Evolutionary conservation across 495 filamentous ascomycete genomes (phyloP).

Genomic region (Penicillium lividum): DNA sequence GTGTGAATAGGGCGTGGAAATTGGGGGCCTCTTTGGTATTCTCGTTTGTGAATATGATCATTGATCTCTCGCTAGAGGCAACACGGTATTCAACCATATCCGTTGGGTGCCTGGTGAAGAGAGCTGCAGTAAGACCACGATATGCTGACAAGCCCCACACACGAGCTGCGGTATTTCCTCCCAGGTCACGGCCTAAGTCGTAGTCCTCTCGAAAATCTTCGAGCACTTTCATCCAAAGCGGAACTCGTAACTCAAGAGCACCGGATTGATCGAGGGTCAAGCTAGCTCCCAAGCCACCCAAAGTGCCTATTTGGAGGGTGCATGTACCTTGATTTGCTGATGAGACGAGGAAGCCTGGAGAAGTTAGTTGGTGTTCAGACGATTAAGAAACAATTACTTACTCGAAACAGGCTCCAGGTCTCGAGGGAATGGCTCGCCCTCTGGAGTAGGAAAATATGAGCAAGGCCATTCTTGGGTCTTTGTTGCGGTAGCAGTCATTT

Average conservation of each 20-base stretch:
- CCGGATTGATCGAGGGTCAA: conserved; percentile 13
- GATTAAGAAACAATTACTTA: conserved; percentile 9
- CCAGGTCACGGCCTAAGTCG: conserved; percentile 47
- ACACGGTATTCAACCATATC: conserved; percentile 55
- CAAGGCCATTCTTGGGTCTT: conserved; percentile 24
- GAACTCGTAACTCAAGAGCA: conserved; percentile 1
- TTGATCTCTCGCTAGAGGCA: conserved; percentile 36
- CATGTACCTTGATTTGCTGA: conserved; percentile 12
- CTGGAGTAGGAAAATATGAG: conserved; percentile 10
- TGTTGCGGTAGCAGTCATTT: background rate
- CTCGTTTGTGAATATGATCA: conserved; percentile 37
- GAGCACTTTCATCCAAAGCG: conserved; percentile 36
- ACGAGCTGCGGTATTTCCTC: conserved; percentile 41
- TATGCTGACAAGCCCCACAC: conserved; percentile 54
- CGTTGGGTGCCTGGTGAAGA: conserved; percentile 50
- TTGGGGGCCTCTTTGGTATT: conserved; percentile 7
- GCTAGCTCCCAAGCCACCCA: conserved; percentile 26
- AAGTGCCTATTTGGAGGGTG: conserved; percentile 34
- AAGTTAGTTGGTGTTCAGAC: conserved; percentile 11
- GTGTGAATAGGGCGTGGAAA: conserved; percentile 16
- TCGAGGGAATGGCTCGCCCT: conserved; percentile 7
- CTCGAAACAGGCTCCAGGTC: conserved; percentile 38
- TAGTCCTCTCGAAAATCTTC: conserved; percentile 42
- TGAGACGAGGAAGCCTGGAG: conserved; percentile 30
- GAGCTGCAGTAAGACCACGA: conserved; percentile 39